Evolutionary conservation across 352 stramenopile genomes (phyloP).

Genomic region (Phytophthora citricola): DNA sequence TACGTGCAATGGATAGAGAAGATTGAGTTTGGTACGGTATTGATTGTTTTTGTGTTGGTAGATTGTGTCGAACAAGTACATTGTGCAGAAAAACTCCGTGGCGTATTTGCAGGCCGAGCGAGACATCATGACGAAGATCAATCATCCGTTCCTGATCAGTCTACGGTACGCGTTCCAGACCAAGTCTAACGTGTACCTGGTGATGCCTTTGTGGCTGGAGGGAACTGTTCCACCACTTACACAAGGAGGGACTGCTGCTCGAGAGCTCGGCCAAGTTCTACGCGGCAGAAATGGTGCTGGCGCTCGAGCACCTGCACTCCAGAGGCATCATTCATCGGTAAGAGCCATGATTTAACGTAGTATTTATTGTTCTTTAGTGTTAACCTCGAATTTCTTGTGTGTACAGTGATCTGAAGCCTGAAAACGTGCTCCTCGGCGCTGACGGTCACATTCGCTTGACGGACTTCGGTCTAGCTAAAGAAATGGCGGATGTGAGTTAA

Average conservation of each 20-base stretch:
- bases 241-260: conserved; percentile 67
- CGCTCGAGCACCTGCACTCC: conserved; percentile 78
- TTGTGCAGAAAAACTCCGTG: conserved; percentile 87
- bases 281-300: conserved; percentile 85
- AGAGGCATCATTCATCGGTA: conserved; percentile 84
- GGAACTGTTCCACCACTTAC: conserved; percentile 74
- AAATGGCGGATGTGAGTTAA: conserved; percentile 67
- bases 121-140: conserved; percentile 90
- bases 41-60: conserved; percentile 18
- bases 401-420: conserved; percentile 80
- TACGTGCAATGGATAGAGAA: conserved; percentile 28
- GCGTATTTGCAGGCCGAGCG: conserved; percentile 80
- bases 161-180: conserved; percentile 87
- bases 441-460: conserved; percentile 88
- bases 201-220: conserved; percentile 78
- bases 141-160: conserved; percentile 85
- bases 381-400: conserved; percentile 9
- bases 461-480: conserved; percentile 87
- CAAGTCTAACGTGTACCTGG: conserved; percentile 79
- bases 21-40: not conserved
- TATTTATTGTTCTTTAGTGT: not conserved
- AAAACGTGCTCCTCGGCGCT: conserved; percentile 82
- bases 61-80: conserved; percentile 88
- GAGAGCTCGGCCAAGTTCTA: conserved; percentile 84
- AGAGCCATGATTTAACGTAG: not conserved